Evolutionary conservation across 148 eudicot species (phyloP), one percentile per base, ranked within the genome.

Genomic region (Silene latifolia): DNA sequence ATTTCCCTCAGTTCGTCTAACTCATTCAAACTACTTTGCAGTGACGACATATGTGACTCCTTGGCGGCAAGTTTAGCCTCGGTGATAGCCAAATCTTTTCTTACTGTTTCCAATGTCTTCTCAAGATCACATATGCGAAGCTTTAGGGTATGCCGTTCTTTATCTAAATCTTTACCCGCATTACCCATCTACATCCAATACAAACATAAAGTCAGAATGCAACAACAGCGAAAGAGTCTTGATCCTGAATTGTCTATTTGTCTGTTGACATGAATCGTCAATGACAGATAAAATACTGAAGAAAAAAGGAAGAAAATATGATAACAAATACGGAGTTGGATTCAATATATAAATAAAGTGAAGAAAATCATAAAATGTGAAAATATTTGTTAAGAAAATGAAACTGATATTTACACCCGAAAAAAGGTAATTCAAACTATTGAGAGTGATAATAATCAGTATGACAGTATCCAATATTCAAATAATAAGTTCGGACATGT

Each of bases 1-100:
- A 96, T 92, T 83, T 96, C 99, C 78, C 98, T 85, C 15, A 96
- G 76, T 42, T 96, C 99, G 71, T 90, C 99, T 27, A 92, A 72
- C 76, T 96, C 99, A 74, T 86, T 90, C 21, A 92, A 76, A 85
- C 85, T 88, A 82, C 59, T 80, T 67, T 89, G 97, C 74, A 89
- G 46, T 19, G 79, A 63, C 14, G 89, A 81, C 67, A 96, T 71
- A 58, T 96, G 88, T 13, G 73, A 74, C 76, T 92, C 90, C 82
- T 87, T 96, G n/a, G 76, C 64, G 12, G 79, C 85, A 78, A 96
- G 79, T 23, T 80, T 80, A 6, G 95, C 84, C 83, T 89, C 86
- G 14, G 88, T 77, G 67, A 23, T 76, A 63, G 72, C 81, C 78
- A 96, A 85, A 6, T 88, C 86, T 71, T 75, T 82, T 59, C 69